Evolutionary conservation across 2,329 filamentous ascomycete species (phyloP), one percentile per base, ranked within the genome.

Genomic region (Beauveria sp.): DNA sequence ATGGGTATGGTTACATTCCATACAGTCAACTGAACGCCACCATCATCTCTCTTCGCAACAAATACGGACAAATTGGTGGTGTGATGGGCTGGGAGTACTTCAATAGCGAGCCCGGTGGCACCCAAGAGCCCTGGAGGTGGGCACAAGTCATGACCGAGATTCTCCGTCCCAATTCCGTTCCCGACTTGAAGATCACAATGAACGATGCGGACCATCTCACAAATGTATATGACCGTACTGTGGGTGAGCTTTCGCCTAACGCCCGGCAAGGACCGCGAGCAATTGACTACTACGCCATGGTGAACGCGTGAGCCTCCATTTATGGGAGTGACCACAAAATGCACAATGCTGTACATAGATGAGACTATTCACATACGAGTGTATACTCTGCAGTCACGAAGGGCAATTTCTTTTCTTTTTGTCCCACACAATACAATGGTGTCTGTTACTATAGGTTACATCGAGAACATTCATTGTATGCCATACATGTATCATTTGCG

Each of bases 1-100:
- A 93, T 68, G 90, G 90, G 1, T 65, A 65, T 6, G 79, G 77
- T 0, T 79, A 74, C 64, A 76, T 82, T 1, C 68, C 70, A 14
- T 76, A 77, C 22, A 75, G 80, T 46, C 79, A 80, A 63, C 63
- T 81, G 16, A 75, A 75, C 7, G 57, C 67, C 1, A 79, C 79
- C 4, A 67, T 83, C 2, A 64, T 67, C 14, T 69, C 73, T 22
- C 68, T 83, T 14, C 69, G 73, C 18, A 66, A 63, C 3, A 71
- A 73, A 64, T 91, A 90, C 68, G 83, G 84, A 0, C 76, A 76
- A 4, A 92, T 96, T 69, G 92, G 91, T 1, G 92, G 92, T 0
- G 85, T 96, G 2, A 92, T 93, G 85, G 91, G 90, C 3, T 96
- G 92, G 92, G 92, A 96, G 75, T 96, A 93, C 69, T 96, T 91